A percentile compares a stretch with the other conserved stretches of the same genome.
Conservation (phyloP, 768 basidiomycete species). For the Hygrocybe punicea region DNA sequence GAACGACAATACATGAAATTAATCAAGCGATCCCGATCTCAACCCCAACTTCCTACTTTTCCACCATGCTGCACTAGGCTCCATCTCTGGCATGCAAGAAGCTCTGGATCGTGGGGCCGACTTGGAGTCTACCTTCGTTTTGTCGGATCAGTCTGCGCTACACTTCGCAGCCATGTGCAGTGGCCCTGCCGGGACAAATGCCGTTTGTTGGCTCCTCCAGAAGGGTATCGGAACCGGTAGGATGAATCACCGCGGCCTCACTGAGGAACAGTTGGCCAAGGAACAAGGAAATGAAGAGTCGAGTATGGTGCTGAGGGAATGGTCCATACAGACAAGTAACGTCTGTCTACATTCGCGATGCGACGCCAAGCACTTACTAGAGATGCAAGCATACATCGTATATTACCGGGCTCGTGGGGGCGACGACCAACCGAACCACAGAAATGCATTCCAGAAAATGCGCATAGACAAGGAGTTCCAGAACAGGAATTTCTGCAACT, state of each 20-base stretch:
- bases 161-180: not conserved
- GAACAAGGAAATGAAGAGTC: not conserved
- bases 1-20: no score
- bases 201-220: not conserved
- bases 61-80: not conserved
- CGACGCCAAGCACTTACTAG: not conserved
- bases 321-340: not conserved
- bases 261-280: not conserved
- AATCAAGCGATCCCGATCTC: not conserved
- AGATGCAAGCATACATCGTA: not conserved
- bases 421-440: not conserved
- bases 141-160: not conserved
- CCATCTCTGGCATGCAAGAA: not conserved
- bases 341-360: not conserved
- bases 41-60: not conserved
- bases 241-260: not conserved
- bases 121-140: not conserved
- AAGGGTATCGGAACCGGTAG: not conserved
- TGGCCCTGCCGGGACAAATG: not conserved
- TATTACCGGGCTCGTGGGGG: not conserved
- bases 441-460: not conserved
- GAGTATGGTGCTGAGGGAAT: not conserved
- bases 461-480: not conserved
- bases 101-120: not conserved
- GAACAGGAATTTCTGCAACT: not conserved